Evolutionary conservation across 139 green algal genomes (phyloP), one percentile per base, ranked within the genome.

Genomic region (Chlamydomonas sp.): DNA sequence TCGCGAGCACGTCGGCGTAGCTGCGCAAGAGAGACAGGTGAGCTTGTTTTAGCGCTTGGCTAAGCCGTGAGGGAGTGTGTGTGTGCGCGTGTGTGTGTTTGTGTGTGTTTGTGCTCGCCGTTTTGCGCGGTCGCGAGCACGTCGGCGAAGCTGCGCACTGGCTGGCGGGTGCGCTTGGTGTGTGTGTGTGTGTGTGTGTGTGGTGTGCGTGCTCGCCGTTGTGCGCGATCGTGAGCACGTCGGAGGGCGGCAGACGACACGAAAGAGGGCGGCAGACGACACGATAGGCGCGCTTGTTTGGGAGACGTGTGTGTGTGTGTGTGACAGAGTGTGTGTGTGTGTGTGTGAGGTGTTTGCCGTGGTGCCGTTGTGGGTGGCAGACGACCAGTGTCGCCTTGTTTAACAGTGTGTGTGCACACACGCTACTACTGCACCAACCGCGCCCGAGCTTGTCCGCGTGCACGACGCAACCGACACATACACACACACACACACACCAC

Each of bases 331-430:
- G 16, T 54, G 43, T 13, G 43, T 54, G 6, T 36, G 50, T 34
- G 20, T 13, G 43, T 54, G 67, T 71, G 60, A 99, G 85, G 60
- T 94, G 84, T 28, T 96, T 87, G 2, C 66, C 66, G 24, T 90
- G 85, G 69, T 92, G 86, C 3, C 50, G 29, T 43, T 38, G 0
- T 1, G 34, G 34, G 50, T 1, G 49, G 26, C n/a, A n/a, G n/a
- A n/a, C n/a, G n/a, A n/a, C n/a, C n/a, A n/a, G n/a, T n/a, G n/a
- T n/a, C n/a, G n/a, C n/a, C n/a, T n/a, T n/a, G n/a, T n/a, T n/a
- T n/a, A n/a, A n/a, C n/a, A n/a, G n/a, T n/a, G n/a, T n/a, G n/a
- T n/a, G n/a, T n/a, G n/a, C n/a, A n/a, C n/a, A n/a, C n/a, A n/a
- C n/a, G n/a, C n/a, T n/a, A n/a, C n/a, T n/a, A n/a, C n/a, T n/a